Percentiles rank a stretch among this genome's conserved stretches.
Evolutionary conservation across 176 grass and related monocot genomes (phyloP).

Genomic region (Triticum dicoccoides): DNA sequence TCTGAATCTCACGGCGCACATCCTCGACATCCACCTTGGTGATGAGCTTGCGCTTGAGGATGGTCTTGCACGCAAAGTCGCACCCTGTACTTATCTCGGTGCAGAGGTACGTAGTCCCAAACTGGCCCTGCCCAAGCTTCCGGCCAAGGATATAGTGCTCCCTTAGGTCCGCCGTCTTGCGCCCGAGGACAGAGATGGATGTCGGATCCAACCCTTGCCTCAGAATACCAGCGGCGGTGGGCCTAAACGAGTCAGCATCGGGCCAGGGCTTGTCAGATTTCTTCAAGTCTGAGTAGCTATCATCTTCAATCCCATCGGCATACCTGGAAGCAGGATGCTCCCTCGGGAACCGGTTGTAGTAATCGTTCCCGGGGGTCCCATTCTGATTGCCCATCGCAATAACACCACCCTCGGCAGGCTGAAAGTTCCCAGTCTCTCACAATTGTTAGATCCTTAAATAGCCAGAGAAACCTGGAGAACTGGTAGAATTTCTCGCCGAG

Average conservation of each 20-base stretch:
- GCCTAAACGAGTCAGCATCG: slow-evolving; percentile 42
- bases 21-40: slow-evolving; percentile 83
- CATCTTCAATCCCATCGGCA: slow-evolving; percentile 31
- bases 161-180: slow-evolving; percentile 57
- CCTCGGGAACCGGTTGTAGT: slow-evolving; percentile 32
- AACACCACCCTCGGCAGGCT: slow-evolving; percentile 17
- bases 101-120: slow-evolving; percentile 85
- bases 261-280: slow-evolving; percentile 45
- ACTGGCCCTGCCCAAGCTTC: slow-evolving; percentile 90
- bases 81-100: slow-evolving; percentile 79
- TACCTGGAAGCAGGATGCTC: slow-evolving; percentile 29
- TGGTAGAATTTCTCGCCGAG: slow-evolving; percentile 12
- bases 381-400: slow-evolving; percentile 52
- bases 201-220: slow-evolving; percentile 40
- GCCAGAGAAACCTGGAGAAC: background rate
- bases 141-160: slow-evolving; percentile 72
- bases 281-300: slow-evolving; percentile 37
- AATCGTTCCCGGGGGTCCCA: slow-evolving; percentile 50
- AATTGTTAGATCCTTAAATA: slow-evolving; percentile 21
- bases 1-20: slow-evolving; percentile 85
- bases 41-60: slow-evolving; percentile 76
- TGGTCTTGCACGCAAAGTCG: slow-evolving; percentile 93
- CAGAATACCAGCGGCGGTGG: slow-evolving; percentile 43
- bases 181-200: slow-evolving; percentile 58
- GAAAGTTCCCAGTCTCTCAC: slow-evolving; percentile 34